Percentiles rank a stretch among this genome's conserved stretches.
Conservation (phyloP, 139 green algal genomes). For the Haematococcus lacustris region DNA sequence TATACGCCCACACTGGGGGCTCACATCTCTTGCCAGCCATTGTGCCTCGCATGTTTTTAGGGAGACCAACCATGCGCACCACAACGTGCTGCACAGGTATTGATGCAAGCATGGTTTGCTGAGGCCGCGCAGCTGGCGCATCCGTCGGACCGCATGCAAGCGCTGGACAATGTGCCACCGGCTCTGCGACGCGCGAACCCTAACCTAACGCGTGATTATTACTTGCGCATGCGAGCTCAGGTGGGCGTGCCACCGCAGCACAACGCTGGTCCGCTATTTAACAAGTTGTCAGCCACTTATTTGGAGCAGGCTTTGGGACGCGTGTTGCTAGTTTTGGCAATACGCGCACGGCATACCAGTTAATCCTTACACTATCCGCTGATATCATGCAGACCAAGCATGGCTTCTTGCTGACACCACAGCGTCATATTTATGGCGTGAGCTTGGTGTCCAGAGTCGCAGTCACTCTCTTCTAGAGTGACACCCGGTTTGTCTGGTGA, state of each 20-base stretch:
- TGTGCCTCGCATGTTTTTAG: no score
- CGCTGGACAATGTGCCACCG: slow-evolving; percentile 30
- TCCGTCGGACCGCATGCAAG: slow-evolving; percentile 22
- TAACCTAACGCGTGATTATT: slow-evolving; percentile 32
- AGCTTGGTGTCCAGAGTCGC: background rate
- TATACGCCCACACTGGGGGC: no score
- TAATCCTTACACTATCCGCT: no score
- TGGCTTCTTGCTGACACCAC: no score
- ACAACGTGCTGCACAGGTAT: background rate
- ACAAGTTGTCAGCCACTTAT: no score
- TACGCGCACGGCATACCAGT: no score
- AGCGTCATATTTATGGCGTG: background rate
- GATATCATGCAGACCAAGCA: no score
- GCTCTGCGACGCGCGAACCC: slow-evolving; percentile 35
- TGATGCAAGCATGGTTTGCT: background rate
- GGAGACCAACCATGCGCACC: no score
- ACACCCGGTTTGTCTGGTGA: background rate
- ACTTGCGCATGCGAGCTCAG: slow-evolving; percentile 30
- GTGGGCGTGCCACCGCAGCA: background rate
- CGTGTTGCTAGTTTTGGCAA: no score
- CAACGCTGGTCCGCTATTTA: no score
- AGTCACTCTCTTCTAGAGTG: background rate
- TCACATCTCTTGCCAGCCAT: no score
- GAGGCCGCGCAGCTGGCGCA: slow-evolving; percentile 11
- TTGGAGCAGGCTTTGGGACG: no score